Conservation (phyloP, 805 yeast genomes). For the Pichia paraexigua region DNA sequence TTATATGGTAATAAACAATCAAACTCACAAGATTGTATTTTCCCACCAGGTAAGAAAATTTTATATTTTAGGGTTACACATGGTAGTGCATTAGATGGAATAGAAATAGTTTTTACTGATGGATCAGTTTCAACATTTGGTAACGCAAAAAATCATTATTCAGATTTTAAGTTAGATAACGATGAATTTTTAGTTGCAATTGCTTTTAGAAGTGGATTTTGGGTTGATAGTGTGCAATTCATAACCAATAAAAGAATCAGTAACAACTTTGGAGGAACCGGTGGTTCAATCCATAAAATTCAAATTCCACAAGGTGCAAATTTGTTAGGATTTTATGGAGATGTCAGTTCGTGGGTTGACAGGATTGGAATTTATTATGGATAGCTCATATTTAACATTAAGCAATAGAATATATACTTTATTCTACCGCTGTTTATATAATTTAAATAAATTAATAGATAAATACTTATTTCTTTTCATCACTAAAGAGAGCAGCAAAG, state of each 20-base stretch:
- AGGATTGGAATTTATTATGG: slow-evolving; percentile 65
- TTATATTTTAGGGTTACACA: slow-evolving; percentile 56
- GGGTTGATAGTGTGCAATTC: slow-evolving; percentile 85
- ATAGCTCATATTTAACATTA: slow-evolving; percentile 1
- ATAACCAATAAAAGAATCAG: slow-evolving; percentile 53
- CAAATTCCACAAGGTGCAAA: slow-evolving; percentile 55
- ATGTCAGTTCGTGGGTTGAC: slow-evolving; percentile 60
- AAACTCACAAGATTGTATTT: slow-evolving; percentile 7
- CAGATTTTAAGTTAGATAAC: slow-evolving; percentile 46
- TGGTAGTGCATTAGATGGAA: slow-evolving; percentile 79
- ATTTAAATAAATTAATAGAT: background rate
- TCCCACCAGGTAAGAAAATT: slow-evolving; percentile 22
- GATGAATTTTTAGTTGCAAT: slow-evolving; percentile 59
- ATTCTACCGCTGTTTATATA: background rate
- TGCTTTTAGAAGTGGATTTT: slow-evolving; percentile 64
- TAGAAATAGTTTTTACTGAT: slow-evolving; percentile 42
- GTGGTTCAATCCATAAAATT: slow-evolving; percentile 55
- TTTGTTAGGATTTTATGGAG: slow-evolving; percentile 68
- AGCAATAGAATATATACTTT: background rate
- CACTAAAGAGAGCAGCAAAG: slow-evolving; percentile 50
- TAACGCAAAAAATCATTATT: slow-evolving; percentile 40
- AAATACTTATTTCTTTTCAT: background rate
- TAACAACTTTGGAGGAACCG: slow-evolving; percentile 55
- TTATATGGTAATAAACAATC: slow-evolving; percentile 21
- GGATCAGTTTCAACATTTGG: slow-evolving; percentile 35